These are phyloP conservation scores for Mycosphaerella arachidis DNA, from an alignment of 2,329 filamentous ascomycete genomes.

Conservation along the genomic window DNA sequence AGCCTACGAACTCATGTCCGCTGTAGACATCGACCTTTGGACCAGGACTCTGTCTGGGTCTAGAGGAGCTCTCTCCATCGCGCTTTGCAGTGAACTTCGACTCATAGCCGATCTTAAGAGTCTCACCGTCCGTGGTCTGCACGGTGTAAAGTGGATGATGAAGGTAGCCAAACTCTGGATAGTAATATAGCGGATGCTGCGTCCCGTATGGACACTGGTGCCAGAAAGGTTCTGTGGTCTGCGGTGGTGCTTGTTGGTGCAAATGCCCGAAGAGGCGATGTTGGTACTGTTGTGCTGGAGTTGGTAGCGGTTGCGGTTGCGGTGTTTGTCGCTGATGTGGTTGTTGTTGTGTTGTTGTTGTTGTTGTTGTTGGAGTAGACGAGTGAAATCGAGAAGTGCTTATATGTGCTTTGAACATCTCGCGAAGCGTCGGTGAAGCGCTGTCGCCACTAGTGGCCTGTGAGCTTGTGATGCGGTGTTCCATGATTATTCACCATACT, in stretches of 20 bases:
- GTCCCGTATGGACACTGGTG: constrained; percentile 14
- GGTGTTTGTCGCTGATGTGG: background rate
- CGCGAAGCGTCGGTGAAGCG: background rate
- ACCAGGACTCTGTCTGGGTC: background rate
- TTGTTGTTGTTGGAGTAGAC: background rate
- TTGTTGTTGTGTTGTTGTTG: background rate
- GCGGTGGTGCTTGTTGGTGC: background rate
- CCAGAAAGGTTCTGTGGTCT: constrained; percentile 13
- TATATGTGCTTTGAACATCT: background rate
- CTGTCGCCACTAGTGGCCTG: background rate
- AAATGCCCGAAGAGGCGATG: background rate
- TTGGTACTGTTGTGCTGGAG: background rate
- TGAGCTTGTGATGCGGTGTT: background rate
- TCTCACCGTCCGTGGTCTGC: constrained; percentile 1
- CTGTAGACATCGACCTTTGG: constrained; percentile 12
- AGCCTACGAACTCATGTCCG: constrained; percentile 8
- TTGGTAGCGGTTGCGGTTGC: background rate
- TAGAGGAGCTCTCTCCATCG: background rate
- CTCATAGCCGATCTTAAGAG: constrained; percentile 5
- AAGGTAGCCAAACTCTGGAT: constrained; percentile 3
- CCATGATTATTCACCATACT: background rate
- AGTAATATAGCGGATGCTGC: constrained; percentile 7
- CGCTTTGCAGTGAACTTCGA: background rate
- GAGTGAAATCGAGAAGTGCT: background rate
- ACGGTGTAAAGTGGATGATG: constrained; percentile 7